Percentiles rank a stretch among this genome's conserved stretches.
Evolutionary conservation across 2,329 filamentous ascomycete species (phyloP).

Genomic region (Chrysoporthe deuterocubensis): DNA sequence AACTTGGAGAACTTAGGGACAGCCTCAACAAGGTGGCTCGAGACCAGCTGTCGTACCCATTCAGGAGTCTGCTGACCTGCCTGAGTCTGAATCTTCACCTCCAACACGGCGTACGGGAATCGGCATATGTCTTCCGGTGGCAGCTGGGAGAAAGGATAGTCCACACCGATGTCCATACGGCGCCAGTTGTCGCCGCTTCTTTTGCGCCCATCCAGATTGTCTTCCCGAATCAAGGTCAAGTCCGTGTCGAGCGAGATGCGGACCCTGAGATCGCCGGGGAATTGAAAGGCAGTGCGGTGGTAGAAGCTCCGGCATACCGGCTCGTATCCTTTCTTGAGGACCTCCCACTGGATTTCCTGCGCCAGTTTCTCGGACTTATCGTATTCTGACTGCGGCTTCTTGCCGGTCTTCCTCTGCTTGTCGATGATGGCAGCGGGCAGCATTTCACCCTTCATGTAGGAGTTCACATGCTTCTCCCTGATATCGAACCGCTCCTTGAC

Average conservation of each 20-base stretch:
- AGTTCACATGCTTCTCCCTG: constrained; percentile 97
- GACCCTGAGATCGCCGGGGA: constrained; percentile 93
- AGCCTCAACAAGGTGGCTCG: constrained; percentile 95
- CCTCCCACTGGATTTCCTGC: constrained; percentile 89
- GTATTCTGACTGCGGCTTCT: constrained; percentile 91
- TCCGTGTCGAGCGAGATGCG: constrained; percentile 97
- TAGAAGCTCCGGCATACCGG: constrained; percentile 97
- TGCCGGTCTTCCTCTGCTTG: constrained; percentile 92
- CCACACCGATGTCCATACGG: constrained; percentile 95
- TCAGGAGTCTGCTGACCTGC: constrained; percentile 92
- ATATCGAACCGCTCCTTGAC: constrained; percentile 95
- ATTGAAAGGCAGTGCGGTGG: constrained; percentile 96
- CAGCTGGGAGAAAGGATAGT: constrained; percentile 90
- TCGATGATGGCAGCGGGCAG: constrained; percentile 91
- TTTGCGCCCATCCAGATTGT: constrained; percentile 81
- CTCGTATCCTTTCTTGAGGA: constrained; percentile 82
- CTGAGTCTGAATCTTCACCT: constrained; percentile 97
- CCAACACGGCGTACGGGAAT: constrained; percentile 94
- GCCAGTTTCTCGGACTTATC: constrained; percentile 88
- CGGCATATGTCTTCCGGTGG: constrained; percentile 82
- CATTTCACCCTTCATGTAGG: constrained; percentile 82
- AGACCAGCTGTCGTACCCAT: constrained; percentile 92
- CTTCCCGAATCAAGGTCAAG: constrained; percentile 91
- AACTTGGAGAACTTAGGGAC: constrained; percentile 99
- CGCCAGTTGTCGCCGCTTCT: constrained; percentile 91